Base-by-base conservation (phyloP, 2,329 filamentous ascomycete species). In the Sordariomycetes sp. region DNA sequence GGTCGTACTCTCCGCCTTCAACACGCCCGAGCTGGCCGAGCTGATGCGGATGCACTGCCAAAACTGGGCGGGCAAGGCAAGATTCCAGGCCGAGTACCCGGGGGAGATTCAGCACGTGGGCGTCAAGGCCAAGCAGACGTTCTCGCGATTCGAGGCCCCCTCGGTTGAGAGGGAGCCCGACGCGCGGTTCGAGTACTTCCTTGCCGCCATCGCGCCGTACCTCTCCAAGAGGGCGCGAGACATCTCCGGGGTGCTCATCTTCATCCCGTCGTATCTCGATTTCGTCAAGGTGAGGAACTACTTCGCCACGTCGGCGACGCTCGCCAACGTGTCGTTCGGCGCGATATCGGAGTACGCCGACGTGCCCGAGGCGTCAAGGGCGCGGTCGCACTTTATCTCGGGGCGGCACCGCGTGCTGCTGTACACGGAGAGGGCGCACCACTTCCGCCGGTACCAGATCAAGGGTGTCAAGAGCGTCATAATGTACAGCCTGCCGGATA, bases 381-480 rank as follows among this genome's bases (percentile, higher is more conserved):
- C 92, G 10, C 80, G 92, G 25, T 91, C 88, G 13, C 89, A 96
- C 67, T 97, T 99, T 71, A 74, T 90, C 62, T 87, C 76, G 45
- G 94, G 91, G 5, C 79, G 90, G 17, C 88, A 96, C 67, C 83
- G 83, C 22, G 79, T 97, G 20, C 72, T 99, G 45, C 75, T 99
- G 17, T 99, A 97, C 72, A 95, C 91, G 1, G 92, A 95, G 69
- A 85, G 94, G 59, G 89, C 91, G n/a, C 94, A 99, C 71, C 94
- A 99, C 70, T 97, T 97, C 76, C 84, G 90, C 54, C 80, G 94
- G n/a, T 90, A 94, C 66, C 80, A 82, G 62, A 78, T 99, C 57
- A 80, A 83, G 39, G 94, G 94, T 24, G 90, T 94, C 15, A 85
- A 85, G 68, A 79, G 85, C 48, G 81, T 97, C n/a, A 79, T 96